Evolutionary conservation across 169 alveolate genomes (phyloP).

Genomic region (Ichthyophthirius multifiliis): DNA sequence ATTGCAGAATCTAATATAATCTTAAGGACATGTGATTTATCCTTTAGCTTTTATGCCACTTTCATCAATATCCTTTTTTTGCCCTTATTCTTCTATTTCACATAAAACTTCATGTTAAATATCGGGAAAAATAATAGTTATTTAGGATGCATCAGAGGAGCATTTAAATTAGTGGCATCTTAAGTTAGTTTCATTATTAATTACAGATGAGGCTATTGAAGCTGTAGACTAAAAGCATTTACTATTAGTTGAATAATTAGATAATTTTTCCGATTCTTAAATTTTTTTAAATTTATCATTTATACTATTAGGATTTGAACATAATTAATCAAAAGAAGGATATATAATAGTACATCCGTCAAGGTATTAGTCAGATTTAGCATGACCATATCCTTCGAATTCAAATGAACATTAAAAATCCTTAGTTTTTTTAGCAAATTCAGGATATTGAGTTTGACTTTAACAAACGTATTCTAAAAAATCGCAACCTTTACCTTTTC

Average conservation of each 20-base stretch:
- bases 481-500: conserved; percentile 30
- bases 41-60: not conserved
- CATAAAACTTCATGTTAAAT: not conserved
- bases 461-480: not conserved
- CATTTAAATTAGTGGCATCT: not conserved
- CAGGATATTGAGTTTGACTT: not conserved
- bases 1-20: no score
- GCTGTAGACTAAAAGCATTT: not conserved
- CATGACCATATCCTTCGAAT: not conserved
- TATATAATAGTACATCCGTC: not conserved
- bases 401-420: not conserved
- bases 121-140: not conserved
- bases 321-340: not conserved
- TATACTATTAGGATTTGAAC: not conserved
- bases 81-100: not conserved
- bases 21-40: no score
- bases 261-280: not conserved
- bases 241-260: not conserved
- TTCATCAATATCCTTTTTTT: not conserved
- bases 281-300: not conserved
- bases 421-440: not conserved
- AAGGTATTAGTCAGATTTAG: not conserved
- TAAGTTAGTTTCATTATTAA: not conserved
- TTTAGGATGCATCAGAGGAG: not conserved
- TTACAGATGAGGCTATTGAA: not conserved